A percentile compares a stretch with the other conserved stretches of the same genome.
These are phyloP conservation scores for Xenoacremonium recifei DNA, from an alignment of 2,329 filamentous ascomycete genomes.

Conservation along the genomic window DNA sequence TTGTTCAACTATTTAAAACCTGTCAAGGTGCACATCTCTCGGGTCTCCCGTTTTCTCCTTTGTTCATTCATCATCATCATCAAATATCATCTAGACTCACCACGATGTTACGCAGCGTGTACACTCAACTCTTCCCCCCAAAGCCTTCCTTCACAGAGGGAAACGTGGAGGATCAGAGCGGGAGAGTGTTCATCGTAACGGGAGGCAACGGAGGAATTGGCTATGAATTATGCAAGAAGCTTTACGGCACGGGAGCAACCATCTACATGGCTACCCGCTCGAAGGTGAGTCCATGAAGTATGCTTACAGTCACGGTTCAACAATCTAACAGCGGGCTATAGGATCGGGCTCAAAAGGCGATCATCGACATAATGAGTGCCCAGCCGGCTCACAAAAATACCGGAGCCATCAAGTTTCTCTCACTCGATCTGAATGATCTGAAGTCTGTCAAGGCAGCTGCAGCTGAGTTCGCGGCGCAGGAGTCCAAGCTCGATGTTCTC, in stretches of 20 bases:
- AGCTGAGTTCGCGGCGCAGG: constrained; percentile 33
- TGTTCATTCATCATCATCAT: too few species aligned
- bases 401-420: constrained; percentile 31
- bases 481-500: constrained; percentile 41
- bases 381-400: constrained; percentile 5
- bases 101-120: constrained; percentile 10
- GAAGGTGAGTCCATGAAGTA: constrained; percentile 6
- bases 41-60: too few species aligned
- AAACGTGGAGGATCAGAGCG: constrained; percentile 24
- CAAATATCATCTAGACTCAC: too few species aligned
- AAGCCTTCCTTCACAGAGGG: constrained; percentile 24
- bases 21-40: too few species aligned
- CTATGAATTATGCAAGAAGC: constrained; percentile 48
- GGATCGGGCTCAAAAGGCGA: constrained; percentile 24
- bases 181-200: constrained; percentile 47
- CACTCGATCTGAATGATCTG: constrained; percentile 42
- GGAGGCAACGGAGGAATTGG: constrained; percentile 41
- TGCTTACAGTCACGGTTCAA: neutral
- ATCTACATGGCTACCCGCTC: constrained; percentile 52
- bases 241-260: constrained; percentile 51
- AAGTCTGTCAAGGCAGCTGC: constrained; percentile 37
- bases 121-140: constrained; percentile 13
- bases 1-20: too few species aligned
- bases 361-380: constrained; percentile 25
- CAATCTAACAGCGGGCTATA: constrained; percentile 1